These are phyloP conservation scores for Kwoniella sp. DNA, from an alignment of 768 basidiomycete genomes.

Conservation along the genomic window DNA sequence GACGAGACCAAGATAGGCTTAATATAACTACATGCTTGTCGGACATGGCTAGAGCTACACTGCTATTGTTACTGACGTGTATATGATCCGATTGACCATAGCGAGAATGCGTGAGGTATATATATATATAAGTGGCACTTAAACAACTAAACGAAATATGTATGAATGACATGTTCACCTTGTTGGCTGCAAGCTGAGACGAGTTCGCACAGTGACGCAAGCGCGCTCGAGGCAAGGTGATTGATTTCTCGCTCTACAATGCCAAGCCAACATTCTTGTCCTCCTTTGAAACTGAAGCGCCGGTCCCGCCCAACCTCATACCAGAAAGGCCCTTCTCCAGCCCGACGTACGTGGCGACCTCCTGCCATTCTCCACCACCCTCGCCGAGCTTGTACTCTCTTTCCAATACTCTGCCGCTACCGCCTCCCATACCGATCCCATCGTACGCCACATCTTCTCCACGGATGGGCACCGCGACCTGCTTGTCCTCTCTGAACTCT, in stretches of 20 bases:
- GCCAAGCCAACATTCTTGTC: not conserved
- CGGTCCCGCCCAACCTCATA: not conserved
- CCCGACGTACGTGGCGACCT: slow-evolving; percentile 14
- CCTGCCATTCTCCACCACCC: slow-evolving; percentile 16
- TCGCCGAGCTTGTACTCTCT: slow-evolving; percentile 9
- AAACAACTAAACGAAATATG: no score
- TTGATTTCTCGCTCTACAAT: not conserved
- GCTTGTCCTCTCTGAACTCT: slow-evolving; percentile 3
- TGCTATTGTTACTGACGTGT: not conserved
- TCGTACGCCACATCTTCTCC: slow-evolving; percentile 12
- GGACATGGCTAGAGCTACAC: slow-evolving; percentile 3
- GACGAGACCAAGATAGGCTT: not conserved
- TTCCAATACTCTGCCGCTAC: slow-evolving; percentile 16
- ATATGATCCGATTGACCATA: not conserved
- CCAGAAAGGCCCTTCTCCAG: not conserved
- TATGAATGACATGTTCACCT: no score
- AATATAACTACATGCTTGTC: slow-evolving; percentile 9
- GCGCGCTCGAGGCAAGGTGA: no score
- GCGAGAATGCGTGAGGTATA: not conserved
- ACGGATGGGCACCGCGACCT: slow-evolving; percentile 4
- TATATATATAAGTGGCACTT: no score
- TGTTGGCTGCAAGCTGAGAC: no score
- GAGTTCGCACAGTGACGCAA: no score
- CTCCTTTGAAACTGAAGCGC: not conserved
- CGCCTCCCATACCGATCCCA: slow-evolving; percentile 13